Base-by-base conservation (phyloP, 768 basidiomycete genomes). In the Pholiota molesta region DNA sequence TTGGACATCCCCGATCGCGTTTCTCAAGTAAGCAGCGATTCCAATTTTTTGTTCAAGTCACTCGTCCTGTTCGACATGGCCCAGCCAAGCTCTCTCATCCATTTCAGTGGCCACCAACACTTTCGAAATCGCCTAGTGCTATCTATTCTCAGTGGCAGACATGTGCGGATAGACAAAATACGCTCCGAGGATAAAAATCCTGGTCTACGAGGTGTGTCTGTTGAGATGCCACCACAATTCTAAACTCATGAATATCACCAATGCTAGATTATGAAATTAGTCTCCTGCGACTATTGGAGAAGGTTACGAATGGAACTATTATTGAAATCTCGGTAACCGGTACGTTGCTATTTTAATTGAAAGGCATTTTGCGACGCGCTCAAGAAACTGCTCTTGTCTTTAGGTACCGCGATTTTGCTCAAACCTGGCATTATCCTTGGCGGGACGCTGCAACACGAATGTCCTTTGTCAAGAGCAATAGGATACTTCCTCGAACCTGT, bases 291-390 rank as follows among this genome's bases (percentile, higher is more conserved):
- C 76, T 99, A 16, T 69, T 98, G 35, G 96, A 98, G 72, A 94
- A 93, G 68, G 79, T 92, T 3, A 96, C 95, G 3, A 98, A 99
- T 81, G 97, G 97, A 2, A 93, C 93, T 5, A 77, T 93, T 29
- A 91, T 99, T 62, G 97, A 99, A 73, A 99, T 99, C 55, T 97
- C 95, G 2, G 90, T 96, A 7, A 99, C 97, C 21, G 97, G 95
- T 91, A 65, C 58, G 85, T 54, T 39, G 1, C 17, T 21, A 37
- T 55, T 13, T 47, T 21, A 16, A 35, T 21, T 17, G 13, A 8
- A 28, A 13, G 16, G 29, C 26, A 31, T 35, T 45, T 49, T 23
- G 8, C n/a, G 8, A 14, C 16, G 33, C 11, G 31, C 44, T 42
- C 28, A 28, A 49, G 14, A 16, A 13, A 42, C 21, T 28, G 28